A percentile compares a stretch with the other conserved stretches of the same genome.
Conservation (phyloP, 164 flowering plant species). For the Hamamelis virginiana region DNA sequence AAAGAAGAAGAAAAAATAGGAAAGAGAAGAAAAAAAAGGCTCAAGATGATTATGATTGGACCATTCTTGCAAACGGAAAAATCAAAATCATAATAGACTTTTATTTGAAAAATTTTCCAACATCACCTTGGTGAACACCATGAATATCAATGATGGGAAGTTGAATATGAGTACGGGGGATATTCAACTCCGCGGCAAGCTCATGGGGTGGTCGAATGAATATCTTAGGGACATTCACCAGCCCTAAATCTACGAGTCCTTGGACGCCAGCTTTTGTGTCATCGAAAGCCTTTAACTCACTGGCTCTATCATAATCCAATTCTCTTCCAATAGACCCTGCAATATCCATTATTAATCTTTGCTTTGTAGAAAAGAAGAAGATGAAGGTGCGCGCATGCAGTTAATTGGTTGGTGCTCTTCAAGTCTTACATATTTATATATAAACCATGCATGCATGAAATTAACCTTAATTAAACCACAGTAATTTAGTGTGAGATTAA, state of each 20-base stretch:
- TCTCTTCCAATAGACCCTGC: not conserved
- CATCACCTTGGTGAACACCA: not conserved
- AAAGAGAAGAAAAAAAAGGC: too few relatives aligned
- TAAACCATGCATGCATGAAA: too few relatives aligned
- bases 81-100: too few relatives aligned
- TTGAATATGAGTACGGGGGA: not conserved
- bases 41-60: too few relatives aligned
- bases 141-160: constrained; percentile 10
- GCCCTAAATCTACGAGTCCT: constrained; percentile 5
- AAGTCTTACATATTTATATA: too few relatives aligned
- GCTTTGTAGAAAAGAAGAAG: not conserved
- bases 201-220: constrained; percentile 9
- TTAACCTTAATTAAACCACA: too few relatives aligned
- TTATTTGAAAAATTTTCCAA: too few relatives aligned
- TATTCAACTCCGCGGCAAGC: not conserved
- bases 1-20: too few relatives aligned
- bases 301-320: not conserved
- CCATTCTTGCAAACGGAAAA: too few relatives aligned
- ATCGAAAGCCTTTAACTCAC: constrained; percentile 4
- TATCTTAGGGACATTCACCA: constrained; percentile 6
- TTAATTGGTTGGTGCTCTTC: too few relatives aligned
- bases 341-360: not conserved
- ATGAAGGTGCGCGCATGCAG: too few relatives aligned
- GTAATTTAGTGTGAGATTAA: too few relatives aligned
- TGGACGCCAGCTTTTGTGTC: constrained; percentile 11